Conservation (phyloP, 1,284 basidiomycete species). For the Ceraceosorus guamensis region DNA sequence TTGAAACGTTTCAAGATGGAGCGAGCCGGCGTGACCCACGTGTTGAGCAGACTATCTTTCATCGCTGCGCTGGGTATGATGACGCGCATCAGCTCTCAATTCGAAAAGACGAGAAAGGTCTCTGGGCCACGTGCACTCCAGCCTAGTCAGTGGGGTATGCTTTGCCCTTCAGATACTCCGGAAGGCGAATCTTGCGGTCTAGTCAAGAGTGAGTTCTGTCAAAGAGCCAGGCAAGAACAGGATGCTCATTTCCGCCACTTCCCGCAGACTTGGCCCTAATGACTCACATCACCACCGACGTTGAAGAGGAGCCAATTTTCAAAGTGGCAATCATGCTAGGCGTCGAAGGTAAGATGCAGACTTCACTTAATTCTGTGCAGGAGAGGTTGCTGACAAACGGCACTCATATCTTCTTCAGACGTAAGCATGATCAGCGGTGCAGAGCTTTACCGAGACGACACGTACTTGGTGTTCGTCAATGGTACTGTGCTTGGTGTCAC, state of each 20-base stretch:
- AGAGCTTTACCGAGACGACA: conserved; percentile 84
- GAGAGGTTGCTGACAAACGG: neutral
- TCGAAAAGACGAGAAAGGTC: conserved; percentile 98
- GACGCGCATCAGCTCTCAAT: conserved; percentile 97
- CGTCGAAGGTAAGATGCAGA: conserved; percentile 64
- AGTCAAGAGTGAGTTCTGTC: too few relatives aligned
- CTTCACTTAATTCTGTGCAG: too few relatives aligned
- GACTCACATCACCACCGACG: conserved; percentile 99
- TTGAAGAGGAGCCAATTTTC: conserved; percentile 89
- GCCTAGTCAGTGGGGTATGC: conserved; percentile 98
- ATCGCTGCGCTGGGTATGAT: conserved; percentile 99
- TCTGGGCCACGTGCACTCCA: conserved; percentile 95
- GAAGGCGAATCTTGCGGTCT: conserved; percentile 99
- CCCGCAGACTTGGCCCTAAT: conserved; percentile 95
- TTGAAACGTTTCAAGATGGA: conserved; percentile 99
- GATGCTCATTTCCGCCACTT: too few relatives aligned
- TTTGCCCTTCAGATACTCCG: conserved; percentile 96
- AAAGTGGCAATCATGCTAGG: conserved; percentile 86
- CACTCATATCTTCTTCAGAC: conserved; percentile 55
- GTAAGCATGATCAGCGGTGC: conserved; percentile 86
- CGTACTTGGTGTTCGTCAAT: conserved; percentile 94
- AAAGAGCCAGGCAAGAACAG: too few relatives aligned
- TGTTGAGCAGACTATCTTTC: conserved; percentile 87
- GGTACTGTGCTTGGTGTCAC: conserved; percentile 92
- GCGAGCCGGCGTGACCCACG: conserved; percentile 97